Conservation (phyloP, 2,329 filamentous ascomycete genomes). For the Trichoderma harzianum region DNA sequence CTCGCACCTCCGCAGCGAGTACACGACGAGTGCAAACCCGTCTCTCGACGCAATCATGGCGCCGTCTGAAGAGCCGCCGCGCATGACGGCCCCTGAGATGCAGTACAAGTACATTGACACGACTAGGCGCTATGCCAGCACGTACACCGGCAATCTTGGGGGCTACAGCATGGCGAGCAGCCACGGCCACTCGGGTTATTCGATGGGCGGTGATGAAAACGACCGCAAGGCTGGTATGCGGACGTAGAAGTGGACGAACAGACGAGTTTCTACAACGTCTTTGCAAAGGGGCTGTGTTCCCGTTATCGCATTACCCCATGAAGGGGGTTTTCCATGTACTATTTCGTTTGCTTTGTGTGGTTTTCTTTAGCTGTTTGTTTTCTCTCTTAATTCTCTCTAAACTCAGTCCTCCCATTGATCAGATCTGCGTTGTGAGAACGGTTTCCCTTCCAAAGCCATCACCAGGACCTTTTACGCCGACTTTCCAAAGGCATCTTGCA, state of each 20-base stretch:
- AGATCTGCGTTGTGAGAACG: not conserved
- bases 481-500: not conserved
- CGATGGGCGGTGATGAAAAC: not conserved
- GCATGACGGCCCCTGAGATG: conserved; percentile 25
- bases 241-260: not conserved
- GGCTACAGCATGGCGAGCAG: conserved; percentile 7
- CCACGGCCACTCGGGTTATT: conserved; percentile 2
- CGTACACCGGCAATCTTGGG: not conserved
- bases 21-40: conserved; percentile 18
- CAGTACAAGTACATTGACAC: conserved; percentile 33
- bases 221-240: conserved; percentile 12
- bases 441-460: not conserved
- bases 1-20: conserved; percentile 17
- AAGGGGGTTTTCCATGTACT: not conserved
- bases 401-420: not conserved
- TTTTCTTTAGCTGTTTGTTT: not conserved
- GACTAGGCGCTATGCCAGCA: conserved; percentile 19
- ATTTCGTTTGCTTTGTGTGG: not conserved
- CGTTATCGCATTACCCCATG: not conserved
- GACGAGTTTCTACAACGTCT: not conserved
- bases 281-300: not conserved
- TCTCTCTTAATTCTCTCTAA: not conserved
- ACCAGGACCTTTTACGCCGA: not conserved
- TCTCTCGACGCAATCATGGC: conserved; percentile 16
- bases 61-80: conserved; percentile 22